These are phyloP conservation scores for Aurantiochytrium sp. DNA, from an alignment of 108 stramenopile species.

Conservation along the genomic window DNA sequence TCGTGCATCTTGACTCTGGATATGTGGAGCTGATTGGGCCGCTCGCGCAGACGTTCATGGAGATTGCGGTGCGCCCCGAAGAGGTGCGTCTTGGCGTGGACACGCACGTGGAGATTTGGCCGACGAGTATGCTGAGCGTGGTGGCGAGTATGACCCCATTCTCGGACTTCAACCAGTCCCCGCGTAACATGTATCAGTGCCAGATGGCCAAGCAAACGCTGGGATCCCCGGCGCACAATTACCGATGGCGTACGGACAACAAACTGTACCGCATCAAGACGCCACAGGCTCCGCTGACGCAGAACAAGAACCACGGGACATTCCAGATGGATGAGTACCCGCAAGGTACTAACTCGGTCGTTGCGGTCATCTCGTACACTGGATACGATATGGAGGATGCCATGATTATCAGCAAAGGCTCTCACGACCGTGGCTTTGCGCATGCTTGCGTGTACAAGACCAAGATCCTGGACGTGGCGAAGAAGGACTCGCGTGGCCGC, in stretches of 20 bases:
- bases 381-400: slow-evolving; percentile 99
- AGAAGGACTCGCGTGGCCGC: slow-evolving; percentile 39
- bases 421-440: slow-evolving; percentile 84
- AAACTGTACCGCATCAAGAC: slow-evolving; percentile 86
- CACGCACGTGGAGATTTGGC: slow-evolving; percentile 90
- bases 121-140: slow-evolving; percentile 90
- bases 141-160: slow-evolving; percentile 92
- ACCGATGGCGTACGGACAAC: slow-evolving; percentile 84
- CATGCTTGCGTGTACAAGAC: slow-evolving; percentile 92
- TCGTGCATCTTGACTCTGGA: slow-evolving; percentile 67
- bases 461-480: slow-evolving; percentile 69
- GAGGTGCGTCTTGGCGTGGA: slow-evolving; percentile 19
- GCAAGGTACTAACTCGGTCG: slow-evolving; percentile 93
- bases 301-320: slow-evolving; percentile 74
- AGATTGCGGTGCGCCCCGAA: slow-evolving; percentile 67
- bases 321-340: slow-evolving; percentile 97
- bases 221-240: slow-evolving; percentile 90
- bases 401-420: slow-evolving; percentile 92
- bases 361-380: slow-evolving; percentile 97
- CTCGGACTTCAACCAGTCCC: slow-evolving; percentile 95
- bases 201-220: slow-evolving; percentile 99
- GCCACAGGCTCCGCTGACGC: slow-evolving; percentile 92
- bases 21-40: slow-evolving; percentile 84
- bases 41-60: slow-evolving; percentile 93
- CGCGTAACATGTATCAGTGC: slow-evolving; percentile 96